A percentile compares a stretch with the other conserved stretches of the same genome.
Evolutionary conservation across 1,284 basidiomycete genomes (phyloP).

Genomic region (Boletus coffeatus): DNA sequence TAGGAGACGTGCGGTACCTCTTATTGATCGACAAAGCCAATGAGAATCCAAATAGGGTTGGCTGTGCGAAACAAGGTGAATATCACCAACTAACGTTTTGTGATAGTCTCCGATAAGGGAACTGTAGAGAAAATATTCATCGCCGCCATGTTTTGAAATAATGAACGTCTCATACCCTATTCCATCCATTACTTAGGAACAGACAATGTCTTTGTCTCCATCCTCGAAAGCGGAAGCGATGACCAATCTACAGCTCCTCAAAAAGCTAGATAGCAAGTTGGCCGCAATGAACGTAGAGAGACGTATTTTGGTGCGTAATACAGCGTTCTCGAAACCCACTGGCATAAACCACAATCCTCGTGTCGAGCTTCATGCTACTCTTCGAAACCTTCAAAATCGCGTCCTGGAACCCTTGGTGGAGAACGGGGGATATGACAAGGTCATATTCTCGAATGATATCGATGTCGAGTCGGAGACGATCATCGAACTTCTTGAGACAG

Average conservation of each 20-base stretch:
- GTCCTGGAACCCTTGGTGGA: conserved; percentile 40
- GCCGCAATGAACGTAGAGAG: conserved; percentile 12
- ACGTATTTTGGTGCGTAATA: conserved; percentile 16
- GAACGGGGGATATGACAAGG: conserved; percentile 36
- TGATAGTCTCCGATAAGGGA: too few relatives aligned
- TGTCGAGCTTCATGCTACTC: conserved; percentile 39
- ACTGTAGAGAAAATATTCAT: neutral
- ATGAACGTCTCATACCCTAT: conserved; percentile 35
- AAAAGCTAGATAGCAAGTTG: conserved; percentile 10
- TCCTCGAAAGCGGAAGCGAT: conserved; percentile 48
- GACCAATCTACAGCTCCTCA: conserved; percentile 30
- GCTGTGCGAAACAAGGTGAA: too few relatives aligned
- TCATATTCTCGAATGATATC: conserved; percentile 53
- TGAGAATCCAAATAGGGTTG: too few relatives aligned
- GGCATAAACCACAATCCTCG: conserved; percentile 20
- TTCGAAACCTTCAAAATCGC: conserved; percentile 34
- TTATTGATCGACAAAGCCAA: too few relatives aligned
- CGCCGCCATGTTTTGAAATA: conserved; percentile 37
- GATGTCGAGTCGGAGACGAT: conserved; percentile 41
- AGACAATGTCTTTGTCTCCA: conserved; percentile 47
- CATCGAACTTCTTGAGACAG: conserved; percentile 43
- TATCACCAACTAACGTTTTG: too few relatives aligned
- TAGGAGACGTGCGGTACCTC: too few relatives aligned
- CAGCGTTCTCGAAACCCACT: conserved; percentile 9
- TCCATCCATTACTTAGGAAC: conserved; percentile 41